Percentiles rank a stretch among this genome's conserved stretches.
Evolutionary conservation across 768 basidiomycete species (phyloP).

Genomic region (Leccinum subtestaceum): DNA sequence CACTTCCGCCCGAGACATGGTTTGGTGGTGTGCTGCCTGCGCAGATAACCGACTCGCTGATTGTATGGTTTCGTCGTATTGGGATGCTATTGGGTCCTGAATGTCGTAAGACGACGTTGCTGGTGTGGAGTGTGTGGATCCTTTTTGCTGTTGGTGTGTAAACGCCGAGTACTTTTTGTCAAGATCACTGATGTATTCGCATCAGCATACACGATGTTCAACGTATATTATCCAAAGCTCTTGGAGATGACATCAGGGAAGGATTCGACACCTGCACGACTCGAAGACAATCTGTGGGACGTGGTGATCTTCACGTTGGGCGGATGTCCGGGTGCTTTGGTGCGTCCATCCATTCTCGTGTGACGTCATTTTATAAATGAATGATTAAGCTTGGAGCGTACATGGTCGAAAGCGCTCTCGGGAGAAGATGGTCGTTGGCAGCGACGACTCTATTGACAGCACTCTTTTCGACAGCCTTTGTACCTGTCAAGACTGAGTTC

Average conservation of each 20-base stretch:
- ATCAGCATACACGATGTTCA: conserved; percentile 86
- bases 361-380: background rate
- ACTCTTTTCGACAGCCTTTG: conserved; percentile 69
- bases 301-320: conserved; percentile 84
- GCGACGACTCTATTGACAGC: conserved; percentile 75
- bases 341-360: conserved; percentile 34
- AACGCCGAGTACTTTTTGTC: background rate
- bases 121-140: conserved; percentile 80
- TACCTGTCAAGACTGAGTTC: conserved; percentile 50
- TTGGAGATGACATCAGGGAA: conserved; percentile 51
- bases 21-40: conserved; percentile 48
- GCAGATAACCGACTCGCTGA: conserved; percentile 45
- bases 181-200: background rate
- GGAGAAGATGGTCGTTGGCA: conserved; percentile 70
- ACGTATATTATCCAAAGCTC: conserved; percentile 85
- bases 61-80: conserved; percentile 67
- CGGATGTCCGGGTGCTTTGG: conserved; percentile 81
- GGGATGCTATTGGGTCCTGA: conserved; percentile 68
- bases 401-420: conserved; percentile 67
- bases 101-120: conserved; percentile 71
- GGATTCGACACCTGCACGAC: conserved; percentile 37
- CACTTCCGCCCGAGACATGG: conserved; percentile 38
- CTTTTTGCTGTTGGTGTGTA: conserved; percentile 72
- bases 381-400: conserved; percentile 75
- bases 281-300: conserved; percentile 73